phyloP scores from a whole-genome alignment of 257 asterid genomes.

The Lycium barbarum region DNA sequence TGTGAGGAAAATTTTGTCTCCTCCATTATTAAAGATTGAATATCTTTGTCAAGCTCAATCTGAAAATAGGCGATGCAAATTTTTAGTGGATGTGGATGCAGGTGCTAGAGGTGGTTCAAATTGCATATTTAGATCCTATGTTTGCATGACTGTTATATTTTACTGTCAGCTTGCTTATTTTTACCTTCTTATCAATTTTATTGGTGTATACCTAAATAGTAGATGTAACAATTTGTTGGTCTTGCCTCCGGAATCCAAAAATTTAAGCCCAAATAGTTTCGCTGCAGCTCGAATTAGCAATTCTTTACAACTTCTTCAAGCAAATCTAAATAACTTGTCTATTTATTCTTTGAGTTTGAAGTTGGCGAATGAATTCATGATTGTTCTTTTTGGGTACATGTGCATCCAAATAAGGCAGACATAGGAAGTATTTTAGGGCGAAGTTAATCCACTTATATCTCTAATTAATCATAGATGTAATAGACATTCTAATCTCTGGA shows the following conservation, averaged over 20 bases:
- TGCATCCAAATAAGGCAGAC: constrained; percentile 8
- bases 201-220: not conserved
- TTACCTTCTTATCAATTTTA: not conserved
- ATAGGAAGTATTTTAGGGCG: not conserved
- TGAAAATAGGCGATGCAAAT: not conserved
- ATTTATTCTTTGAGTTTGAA: not conserved
- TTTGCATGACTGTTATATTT: not conserved
- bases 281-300: not conserved
- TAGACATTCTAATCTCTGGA: not conserved
- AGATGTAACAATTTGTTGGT: constrained; percentile 20
- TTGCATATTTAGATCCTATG: not conserved
- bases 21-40: not conserved
- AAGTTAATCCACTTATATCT: not conserved
- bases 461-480: not conserved
- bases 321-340: constrained; percentile 18
- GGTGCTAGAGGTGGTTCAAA: constrained; percentile 19
- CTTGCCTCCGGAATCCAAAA: not conserved
- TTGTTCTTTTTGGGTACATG: not conserved
- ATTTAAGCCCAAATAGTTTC: not conserved
- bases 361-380: constrained; percentile 11
- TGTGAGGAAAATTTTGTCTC: not conserved
- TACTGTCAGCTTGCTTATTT: not conserved
- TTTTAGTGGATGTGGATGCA: not conserved
- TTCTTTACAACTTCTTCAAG: not conserved
- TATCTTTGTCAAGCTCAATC: not conserved